Evolutionary conservation across 164 flowering plant genomes (phyloP).

Genomic region (Echeveria elegans): DNA sequence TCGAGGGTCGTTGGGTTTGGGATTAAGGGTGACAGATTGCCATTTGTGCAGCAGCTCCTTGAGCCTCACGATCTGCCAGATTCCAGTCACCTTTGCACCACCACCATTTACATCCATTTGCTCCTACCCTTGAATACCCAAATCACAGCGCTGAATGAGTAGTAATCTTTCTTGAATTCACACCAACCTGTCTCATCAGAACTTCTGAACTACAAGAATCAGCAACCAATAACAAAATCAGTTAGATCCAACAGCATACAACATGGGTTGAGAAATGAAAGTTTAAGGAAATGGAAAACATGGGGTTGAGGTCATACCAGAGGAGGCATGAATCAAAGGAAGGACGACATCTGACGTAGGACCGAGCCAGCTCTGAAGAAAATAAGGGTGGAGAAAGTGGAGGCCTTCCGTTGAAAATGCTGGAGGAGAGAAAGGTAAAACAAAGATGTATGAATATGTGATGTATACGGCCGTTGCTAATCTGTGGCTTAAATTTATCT

Average conservation of each 20-base stretch:
- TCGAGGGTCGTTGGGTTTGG: conserved; percentile 14
- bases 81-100: conserved; percentile 45
- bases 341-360: not conserved
- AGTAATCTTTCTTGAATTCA: not conserved
- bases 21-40: conserved; percentile 47
- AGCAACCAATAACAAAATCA: no score
- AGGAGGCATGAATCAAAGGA: not conserved
- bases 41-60: conserved; percentile 70
- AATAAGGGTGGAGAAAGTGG: not conserved
- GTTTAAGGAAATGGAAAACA: not conserved
- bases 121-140: not conserved
- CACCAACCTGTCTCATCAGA: conserved; percentile 5
- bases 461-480: not conserved
- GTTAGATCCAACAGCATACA: no score
- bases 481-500: not conserved
- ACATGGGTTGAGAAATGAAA: no score
- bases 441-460: not conserved
- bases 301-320: not conserved
- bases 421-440: not conserved
- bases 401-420: not conserved
- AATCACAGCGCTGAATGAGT: not conserved
- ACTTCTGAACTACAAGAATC: not conserved
- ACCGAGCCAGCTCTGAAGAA: conserved; percentile 3
- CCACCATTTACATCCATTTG: conserved; percentile 55
- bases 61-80: conserved; percentile 70